Percentiles rank a stretch among this genome's conserved stretches.
phyloP scores from a whole-genome alignment of 768 basidiomycete genomes.

The Leccinum pellstonianum region DNA sequence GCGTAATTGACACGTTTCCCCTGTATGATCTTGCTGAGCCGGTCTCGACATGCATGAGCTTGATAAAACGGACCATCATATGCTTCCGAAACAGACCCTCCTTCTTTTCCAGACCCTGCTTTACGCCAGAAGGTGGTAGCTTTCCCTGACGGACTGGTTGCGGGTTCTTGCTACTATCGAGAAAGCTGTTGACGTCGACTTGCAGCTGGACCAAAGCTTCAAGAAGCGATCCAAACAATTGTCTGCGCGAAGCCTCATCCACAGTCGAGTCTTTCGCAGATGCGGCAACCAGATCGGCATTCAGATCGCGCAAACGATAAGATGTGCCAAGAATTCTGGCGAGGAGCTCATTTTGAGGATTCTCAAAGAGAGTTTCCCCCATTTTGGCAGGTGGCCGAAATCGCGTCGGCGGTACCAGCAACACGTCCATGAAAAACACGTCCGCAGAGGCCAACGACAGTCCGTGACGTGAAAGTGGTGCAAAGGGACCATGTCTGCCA shows the following conservation, averaged over 20 bases:
- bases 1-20: conserved; percentile 99
- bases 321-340: conserved; percentile 77
- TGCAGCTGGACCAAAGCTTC: conserved; percentile 88
- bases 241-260: conserved; percentile 51
- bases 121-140: conserved; percentile 88
- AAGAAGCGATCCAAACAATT: conserved; percentile 65
- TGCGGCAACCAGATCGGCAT: conserved; percentile 57
- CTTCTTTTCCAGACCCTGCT: conserved; percentile 97
- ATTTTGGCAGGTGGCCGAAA: conserved; percentile 93
- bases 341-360: conserved; percentile 91
- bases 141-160: conserved; percentile 82
- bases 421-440: conserved; percentile 95
- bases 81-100: conserved; percentile 97
- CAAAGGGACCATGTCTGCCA: conserved; percentile 87
- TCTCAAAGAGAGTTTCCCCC: conserved; percentile 92
- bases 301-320: conserved; percentile 77
- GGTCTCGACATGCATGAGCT: not conserved
- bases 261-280: conserved; percentile 55
- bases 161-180: conserved; percentile 96
- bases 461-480: conserved; percentile 55
- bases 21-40: conserved; percentile 39
- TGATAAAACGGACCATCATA: conserved; percentile 81
- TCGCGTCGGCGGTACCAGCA: conserved; percentile 90
- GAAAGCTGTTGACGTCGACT: conserved; percentile 92
- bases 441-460: conserved; percentile 79